Percentiles rank a stretch among this genome's conserved stretches.
Evolutionary conservation across 2,329 filamentous ascomycete genomes (phyloP).

Genomic region (Xylogone sp.): DNA sequence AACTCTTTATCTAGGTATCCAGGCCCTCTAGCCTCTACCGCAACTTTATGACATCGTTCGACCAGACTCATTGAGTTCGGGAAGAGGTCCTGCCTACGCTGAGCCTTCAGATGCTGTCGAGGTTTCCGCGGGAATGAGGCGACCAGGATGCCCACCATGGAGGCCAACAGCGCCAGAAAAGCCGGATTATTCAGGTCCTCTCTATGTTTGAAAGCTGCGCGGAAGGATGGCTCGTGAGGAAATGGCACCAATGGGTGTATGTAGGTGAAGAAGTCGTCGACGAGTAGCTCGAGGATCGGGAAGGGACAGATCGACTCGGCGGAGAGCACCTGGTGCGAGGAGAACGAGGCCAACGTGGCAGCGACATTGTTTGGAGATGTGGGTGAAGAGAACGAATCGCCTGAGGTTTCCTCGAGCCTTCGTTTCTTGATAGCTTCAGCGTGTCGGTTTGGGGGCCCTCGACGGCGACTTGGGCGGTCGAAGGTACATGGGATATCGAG

Average conservation of each 20-base stretch:
- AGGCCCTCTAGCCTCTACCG: constrained; percentile 61
- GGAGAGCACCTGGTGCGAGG: constrained; percentile 39
- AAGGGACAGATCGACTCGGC: constrained; percentile 70
- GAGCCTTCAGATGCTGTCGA: constrained; percentile 63
- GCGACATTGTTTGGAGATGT: constrained; percentile 27
- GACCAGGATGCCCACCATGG: constrained; percentile 71
- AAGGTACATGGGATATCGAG: constrained; percentile 67
- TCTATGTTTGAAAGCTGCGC: constrained; percentile 61
- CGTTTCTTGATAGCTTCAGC: constrained; percentile 64
- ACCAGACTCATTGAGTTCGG: constrained; percentile 67
- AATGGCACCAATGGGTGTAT: constrained; percentile 75
- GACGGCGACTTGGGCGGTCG: constrained; percentile 56
- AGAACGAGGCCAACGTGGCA: constrained; percentile 26
- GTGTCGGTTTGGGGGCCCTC: constrained; percentile 63
- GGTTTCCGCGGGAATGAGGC: constrained; percentile 73
- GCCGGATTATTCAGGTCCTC: constrained; percentile 63
- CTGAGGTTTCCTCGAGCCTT: constrained; percentile 33
- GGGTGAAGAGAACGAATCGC: constrained; percentile 19
- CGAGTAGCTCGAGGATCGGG: constrained; percentile 62
- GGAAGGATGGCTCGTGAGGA: constrained; percentile 74
- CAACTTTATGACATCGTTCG: constrained; percentile 66
- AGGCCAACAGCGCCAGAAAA: constrained; percentile 68
- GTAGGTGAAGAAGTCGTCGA: constrained; percentile 82
- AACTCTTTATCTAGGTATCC: constrained; percentile 52
- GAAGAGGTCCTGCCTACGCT: constrained; percentile 61